phyloP scores from a whole-genome alignment of 768 basidiomycete species.

The Boletus subparvulus region DNA sequence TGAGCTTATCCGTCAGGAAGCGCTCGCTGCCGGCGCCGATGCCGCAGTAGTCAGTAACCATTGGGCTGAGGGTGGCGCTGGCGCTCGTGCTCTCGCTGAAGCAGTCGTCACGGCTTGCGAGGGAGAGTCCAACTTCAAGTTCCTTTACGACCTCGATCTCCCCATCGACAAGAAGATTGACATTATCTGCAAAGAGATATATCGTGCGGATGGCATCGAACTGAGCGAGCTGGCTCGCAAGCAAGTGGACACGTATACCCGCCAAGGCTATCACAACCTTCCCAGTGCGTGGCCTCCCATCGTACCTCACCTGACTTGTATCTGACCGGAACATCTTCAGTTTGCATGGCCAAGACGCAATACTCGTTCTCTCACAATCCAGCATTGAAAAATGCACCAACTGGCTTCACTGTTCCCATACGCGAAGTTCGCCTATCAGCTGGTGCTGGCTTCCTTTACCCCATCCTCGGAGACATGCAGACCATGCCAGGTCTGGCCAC shows the following conservation, averaged over 20 bases:
- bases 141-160: constrained; percentile 85
- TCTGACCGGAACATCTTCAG: constrained; percentile 37
- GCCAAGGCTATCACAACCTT: constrained; percentile 78
- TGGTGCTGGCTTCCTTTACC: constrained; percentile 95
- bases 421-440: constrained; percentile 84
- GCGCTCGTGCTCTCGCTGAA: constrained; percentile 86
- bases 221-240: constrained; percentile 80
- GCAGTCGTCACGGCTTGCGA: constrained; percentile 89
- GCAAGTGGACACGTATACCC: constrained; percentile 89
- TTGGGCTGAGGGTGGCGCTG: constrained; percentile 95
- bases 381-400: constrained; percentile 84
- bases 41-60: constrained; percentile 95
- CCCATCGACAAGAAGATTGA: constrained; percentile 87
- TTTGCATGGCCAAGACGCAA: constrained; percentile 98
- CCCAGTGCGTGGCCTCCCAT: constrained; percentile 56
- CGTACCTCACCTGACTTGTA: background rate
- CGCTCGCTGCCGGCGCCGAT: constrained; percentile 86
- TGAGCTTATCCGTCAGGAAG: constrained; percentile 74
- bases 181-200: constrained; percentile 87
- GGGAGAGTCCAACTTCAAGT: constrained; percentile 80
- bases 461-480: constrained; percentile 94
- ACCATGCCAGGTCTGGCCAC: constrained; percentile 97
- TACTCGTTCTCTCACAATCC: constrained; percentile 97
- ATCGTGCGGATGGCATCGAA: constrained; percentile 89
- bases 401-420: constrained; percentile 92